These are phyloP conservation scores for Fraxinus dipetala DNA, from an alignment of 305 asterid genomes.

Conservation along the genomic window DNA sequence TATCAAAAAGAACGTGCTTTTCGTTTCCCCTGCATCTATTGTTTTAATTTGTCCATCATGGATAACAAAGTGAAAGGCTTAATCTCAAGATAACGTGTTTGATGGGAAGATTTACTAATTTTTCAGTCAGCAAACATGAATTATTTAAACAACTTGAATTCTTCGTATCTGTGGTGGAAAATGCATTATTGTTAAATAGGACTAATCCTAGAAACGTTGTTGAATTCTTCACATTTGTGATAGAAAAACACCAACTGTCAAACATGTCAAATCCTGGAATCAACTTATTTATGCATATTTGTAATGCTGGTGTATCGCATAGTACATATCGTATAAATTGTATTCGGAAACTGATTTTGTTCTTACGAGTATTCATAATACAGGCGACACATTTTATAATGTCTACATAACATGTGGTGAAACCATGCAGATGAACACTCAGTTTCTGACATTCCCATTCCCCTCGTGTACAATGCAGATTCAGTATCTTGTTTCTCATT, in stretches of 20 bases:
- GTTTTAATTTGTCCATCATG: too few species aligned
- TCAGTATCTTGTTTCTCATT: slow-evolving; percentile 80
- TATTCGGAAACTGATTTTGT: not conserved
- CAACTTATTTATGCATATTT: not conserved
- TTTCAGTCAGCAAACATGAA: not conserved
- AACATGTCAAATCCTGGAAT: not conserved
- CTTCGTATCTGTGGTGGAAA: not conserved
- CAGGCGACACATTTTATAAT: not conserved
- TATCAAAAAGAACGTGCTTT: not conserved
- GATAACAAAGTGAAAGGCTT: too few species aligned
- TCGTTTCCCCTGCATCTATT: not conserved
- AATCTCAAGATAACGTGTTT: not conserved
- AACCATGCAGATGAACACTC: not conserved
- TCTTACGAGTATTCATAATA: not conserved
- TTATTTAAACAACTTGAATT: not conserved
- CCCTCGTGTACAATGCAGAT: slow-evolving; percentile 43
- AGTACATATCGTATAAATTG: not conserved
- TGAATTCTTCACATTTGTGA: not conserved
- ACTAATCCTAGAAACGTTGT: not conserved
- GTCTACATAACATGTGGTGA: not conserved
- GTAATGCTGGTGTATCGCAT: not conserved
- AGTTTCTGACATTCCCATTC: not conserved
- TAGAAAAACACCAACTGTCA: not conserved
- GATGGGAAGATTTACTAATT: not conserved
- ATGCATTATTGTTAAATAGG: not conserved